Evolutionary conservation across 148 eudicot genomes (phyloP), one percentile per base, ranked within the genome.

Genomic region (Spergularia marina): DNA sequence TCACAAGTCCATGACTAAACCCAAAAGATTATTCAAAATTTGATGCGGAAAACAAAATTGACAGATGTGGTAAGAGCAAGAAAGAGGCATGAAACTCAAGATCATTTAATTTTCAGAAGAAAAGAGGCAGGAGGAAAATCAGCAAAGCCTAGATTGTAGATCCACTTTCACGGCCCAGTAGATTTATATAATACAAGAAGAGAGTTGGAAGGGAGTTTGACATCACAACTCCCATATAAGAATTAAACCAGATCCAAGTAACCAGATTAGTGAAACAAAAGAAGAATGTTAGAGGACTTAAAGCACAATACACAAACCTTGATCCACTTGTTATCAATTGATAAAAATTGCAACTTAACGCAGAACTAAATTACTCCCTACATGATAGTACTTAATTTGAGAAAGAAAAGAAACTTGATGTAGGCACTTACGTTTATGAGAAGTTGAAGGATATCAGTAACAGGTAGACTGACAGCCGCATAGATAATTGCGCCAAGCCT

Each of bases 401-500:
- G 36, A 30, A 30, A 30, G 36, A 30, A 30, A 30, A 30, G 4
- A 30, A 30, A 30, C 36, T 7, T 39, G 73, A 30, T 64, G 10
- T 3, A 12, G 53, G 10, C 23, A 88, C 94, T 90, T 78, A 92
- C 97, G 68, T 76, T 79, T 47, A 54, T 39, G 18, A 94, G 78
- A 71, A 90, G 85, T 69, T 63, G 74, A 15, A 54, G 58, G 60
- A 94, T 85, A 47, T 90, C 89, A 60, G 75, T 55, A 63, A 85
- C 85, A 16, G 98, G 91, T 57, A 95, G 77, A 83, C 73, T 87
- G 73, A 89, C 87, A 74, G 94, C 96, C 69, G 98, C 97, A 82
- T 76, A 95, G 51, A 86, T 83, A 68, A 92, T 90, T 81, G 87
- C 80, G 30, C 97, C 98, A 56, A 89, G 69, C 75, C 79, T 85